Base-by-base conservation (phyloP, 768 basidiomycete species). In the Lactarius akahatsu region DNA sequence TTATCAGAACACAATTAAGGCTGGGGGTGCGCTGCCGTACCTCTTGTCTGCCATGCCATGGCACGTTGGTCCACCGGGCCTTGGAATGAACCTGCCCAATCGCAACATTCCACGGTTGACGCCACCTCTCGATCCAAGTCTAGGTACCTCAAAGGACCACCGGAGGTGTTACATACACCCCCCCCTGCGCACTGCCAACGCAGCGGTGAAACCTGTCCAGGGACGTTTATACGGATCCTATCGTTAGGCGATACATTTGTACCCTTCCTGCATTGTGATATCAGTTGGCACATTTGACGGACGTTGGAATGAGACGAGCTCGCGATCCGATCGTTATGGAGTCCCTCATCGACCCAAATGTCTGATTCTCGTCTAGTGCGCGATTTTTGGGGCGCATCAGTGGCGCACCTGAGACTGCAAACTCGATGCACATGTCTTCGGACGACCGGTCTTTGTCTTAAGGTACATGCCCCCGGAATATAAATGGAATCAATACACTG, bases 381-480 rank as follows among this genome's bases (percentile, higher is more conserved):
- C 16, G 9, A 10, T 23, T 41, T 54, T 20, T 10, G 43, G n/a
- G 40, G 52, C 64, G 36, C 18, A 62, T 66, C 65, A 50, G 65
- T 62, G 65, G 61, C 61, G 64, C 26, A 23, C 47, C 38, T 40
- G 38, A 15, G 13, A 40, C 4, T 40, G 38, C 38, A 3, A 38
- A 13, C 36, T 11, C 36, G 36, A 15, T 38, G 13, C 13, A 38
- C 15, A 5, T 38, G 4, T 40, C 38, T 40, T 40, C 15, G 38
- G 38, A 16, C 38, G 15, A 16, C 38, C 13, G 38, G 38, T 40
- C 38, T 40, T 40, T 40, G 38, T 40, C 38, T 40, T 40, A 40
- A 40, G 38, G 38, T 40, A 40, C 38, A 40, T 15, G 38, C 15
- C 38, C 36, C 38, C 38, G 38, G 38, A 40, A 40, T 40, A 40